phyloP scores from a whole-genome alignment of 495 filamentous ascomycete genomes.

The Xylaria castorea region DNA sequence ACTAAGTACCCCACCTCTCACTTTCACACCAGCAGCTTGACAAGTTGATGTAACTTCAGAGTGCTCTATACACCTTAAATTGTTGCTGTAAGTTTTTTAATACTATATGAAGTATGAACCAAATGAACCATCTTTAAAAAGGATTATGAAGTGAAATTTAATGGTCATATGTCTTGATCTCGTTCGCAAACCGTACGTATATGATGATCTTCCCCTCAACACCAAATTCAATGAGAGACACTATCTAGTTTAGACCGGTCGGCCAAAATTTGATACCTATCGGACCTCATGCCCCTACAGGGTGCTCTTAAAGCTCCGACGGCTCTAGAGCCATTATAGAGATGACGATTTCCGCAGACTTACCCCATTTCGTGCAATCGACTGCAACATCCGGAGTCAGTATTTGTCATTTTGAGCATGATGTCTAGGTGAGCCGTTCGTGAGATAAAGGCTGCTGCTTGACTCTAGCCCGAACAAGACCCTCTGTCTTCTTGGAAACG shows the following conservation, averaged over 20 bases:
- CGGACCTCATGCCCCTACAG: background rate
- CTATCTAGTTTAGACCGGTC: background rate
- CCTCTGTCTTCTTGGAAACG: background rate
- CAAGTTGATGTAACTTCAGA: background rate
- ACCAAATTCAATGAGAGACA: background rate
- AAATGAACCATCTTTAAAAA: background rate
- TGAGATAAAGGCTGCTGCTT: background rate
- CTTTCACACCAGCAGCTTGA: background rate
- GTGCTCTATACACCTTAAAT: background rate
- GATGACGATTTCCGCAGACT: background rate
- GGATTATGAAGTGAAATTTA: background rate
- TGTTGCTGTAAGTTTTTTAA: background rate
- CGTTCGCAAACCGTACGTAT: background rate
- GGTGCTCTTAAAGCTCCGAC: background rate
- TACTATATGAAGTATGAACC: background rate
- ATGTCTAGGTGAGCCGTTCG: background rate
- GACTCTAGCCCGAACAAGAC: too few species aligned
- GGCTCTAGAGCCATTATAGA: slow-evolving; percentile 11
- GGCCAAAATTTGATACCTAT: background rate
- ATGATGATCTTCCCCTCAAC: background rate
- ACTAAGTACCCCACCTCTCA: slow-evolving; percentile 14
- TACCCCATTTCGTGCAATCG: slow-evolving; percentile 25
- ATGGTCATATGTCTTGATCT: background rate
- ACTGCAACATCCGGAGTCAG: background rate
- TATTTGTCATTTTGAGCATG: background rate